Evolutionary conservation across 208 protist species (phyloP), one percentile per base, ranked within the genome.

Genomic region (Acanthamoeba sp.): DNA sequence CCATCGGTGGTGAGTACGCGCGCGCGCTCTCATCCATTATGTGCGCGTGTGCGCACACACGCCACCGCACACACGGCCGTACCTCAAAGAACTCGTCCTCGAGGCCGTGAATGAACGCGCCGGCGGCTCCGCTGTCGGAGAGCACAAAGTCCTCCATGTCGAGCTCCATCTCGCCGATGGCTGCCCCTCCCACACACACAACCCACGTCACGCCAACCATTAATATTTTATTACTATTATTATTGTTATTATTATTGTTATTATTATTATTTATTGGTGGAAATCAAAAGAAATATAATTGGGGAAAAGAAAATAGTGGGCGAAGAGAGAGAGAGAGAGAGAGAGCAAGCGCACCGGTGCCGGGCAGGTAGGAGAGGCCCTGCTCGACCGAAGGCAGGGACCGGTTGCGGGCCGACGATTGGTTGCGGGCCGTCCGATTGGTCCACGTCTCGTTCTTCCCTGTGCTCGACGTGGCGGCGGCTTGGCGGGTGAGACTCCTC

Each of bases 61-160:
- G 45, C 3, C 45, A 48, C 3, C 45, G 10, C 3, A 48, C 3
- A 48, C 45, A 48, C 42, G 42, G 42, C 42, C 42, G 38, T 36
- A 96, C 95, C 45, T 96, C 94, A 34, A 91, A 96, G 66, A 94
- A 96, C 38, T 96, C 95, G n/a, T 96, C 95, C 18, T 96, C 95
- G 7, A 96, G 59, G 29, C 95, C 95, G 59, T 96, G 95, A 27
- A 96, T 95, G 59, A 96, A 96, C 29, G 95, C 95, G 55, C 95
- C 95, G 27, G 94, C 94, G 20, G 95, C 95, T 66, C 90, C 95
- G 52, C 48, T 82, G 36, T 96, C 94, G n/a, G 95, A 69, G 36
- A 96, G 52, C 64, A 78, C 92, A 20, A 91, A 38, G 38, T 95
- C 94, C 6, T 96, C 95, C 32, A 88, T 88, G 40, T 73, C 34